These are phyloP conservation scores for Mortierella sp. DNA, from an alignment of 371 early-diverging fungal species.

Conservation along the genomic window DNA sequence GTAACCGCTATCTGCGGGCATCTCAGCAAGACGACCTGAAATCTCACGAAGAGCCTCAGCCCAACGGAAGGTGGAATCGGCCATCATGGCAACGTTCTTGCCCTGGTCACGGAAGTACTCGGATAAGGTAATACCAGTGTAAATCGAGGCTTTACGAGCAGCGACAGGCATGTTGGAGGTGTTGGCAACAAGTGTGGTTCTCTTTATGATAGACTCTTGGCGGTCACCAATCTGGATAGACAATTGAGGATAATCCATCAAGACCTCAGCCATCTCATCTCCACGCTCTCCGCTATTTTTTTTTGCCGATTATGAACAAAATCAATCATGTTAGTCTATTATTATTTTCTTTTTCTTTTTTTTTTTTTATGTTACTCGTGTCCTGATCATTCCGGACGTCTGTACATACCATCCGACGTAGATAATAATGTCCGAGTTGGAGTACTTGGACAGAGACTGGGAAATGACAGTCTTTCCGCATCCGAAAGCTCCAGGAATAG, in stretches of 20 bases:
- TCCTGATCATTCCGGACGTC: neutral
- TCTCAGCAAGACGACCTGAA: conserved; percentile 99
- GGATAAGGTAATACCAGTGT: conserved; percentile 99
- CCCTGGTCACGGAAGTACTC: conserved; percentile 99
- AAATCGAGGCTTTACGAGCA: conserved; percentile 99
- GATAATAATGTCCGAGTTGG: conserved; percentile 99
- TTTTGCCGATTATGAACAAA: neutral
- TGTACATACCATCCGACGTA: conserved; percentile 92
- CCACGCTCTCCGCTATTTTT: conserved; percentile 96
- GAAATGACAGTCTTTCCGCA: conserved; percentile 99
- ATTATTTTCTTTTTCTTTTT: neutral
- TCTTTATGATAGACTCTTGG: conserved; percentile 99
- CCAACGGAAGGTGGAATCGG: conserved; percentile 99
- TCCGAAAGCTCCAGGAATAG: conserved; percentile 99
- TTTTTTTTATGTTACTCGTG: neutral
- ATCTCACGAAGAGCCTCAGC: conserved; percentile 99
- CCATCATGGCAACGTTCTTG: conserved; percentile 99
- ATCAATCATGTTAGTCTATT: neutral
- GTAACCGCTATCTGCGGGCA: conserved; percentile 99
- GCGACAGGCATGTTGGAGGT: conserved; percentile 99
- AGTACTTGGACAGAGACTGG: conserved; percentile 99
- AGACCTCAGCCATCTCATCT: conserved; percentile 99
- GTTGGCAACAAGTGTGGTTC: conserved; percentile 99
- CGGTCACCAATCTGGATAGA: conserved; percentile 93
- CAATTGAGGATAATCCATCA: conserved; percentile 99